Evolutionary conservation across 768 basidiomycete species (phyloP).

Genomic region (Hysterangium stoloniferum): DNA sequence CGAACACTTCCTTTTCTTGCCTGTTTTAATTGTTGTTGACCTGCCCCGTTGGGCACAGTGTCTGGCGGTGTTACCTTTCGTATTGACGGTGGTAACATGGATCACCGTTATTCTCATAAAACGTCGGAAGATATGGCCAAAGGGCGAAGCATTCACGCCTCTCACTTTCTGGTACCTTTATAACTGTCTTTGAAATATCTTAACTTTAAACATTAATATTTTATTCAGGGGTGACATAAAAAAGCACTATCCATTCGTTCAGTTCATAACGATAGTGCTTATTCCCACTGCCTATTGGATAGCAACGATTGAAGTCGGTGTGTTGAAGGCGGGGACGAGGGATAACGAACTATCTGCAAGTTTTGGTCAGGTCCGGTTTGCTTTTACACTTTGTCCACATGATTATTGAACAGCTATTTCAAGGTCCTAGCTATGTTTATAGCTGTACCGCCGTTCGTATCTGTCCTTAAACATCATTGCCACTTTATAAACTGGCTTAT

Average conservation of each 20-base stretch:
- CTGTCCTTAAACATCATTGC: background rate
- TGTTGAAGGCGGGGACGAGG: background rate
- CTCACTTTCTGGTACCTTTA: background rate
- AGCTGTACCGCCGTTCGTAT: background rate
- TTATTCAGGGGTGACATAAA: background rate
- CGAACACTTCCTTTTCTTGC: background rate
- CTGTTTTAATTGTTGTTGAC: background rate
- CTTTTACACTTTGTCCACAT: background rate
- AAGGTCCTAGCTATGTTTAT: background rate
- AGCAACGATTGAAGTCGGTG: background rate
- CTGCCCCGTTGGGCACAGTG: background rate
- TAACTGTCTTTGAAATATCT: no score
- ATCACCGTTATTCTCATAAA: background rate
- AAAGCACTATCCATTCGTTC: conserved; percentile 2
- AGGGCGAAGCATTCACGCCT: background rate
- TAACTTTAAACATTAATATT: no score
- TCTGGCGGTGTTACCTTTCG: background rate
- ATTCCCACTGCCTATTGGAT: conserved; percentile 2
- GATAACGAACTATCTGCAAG: background rate
- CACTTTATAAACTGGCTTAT: background rate
- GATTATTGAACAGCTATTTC: background rate
- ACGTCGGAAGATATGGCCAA: background rate
- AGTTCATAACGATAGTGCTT: background rate
- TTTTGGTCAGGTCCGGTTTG: conserved; percentile 1
- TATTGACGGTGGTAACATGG: background rate